These are phyloP conservation scores for Astrocystis sublimbata DNA, from an alignment of 495 filamentous ascomycete species.

Conservation along the genomic window DNA sequence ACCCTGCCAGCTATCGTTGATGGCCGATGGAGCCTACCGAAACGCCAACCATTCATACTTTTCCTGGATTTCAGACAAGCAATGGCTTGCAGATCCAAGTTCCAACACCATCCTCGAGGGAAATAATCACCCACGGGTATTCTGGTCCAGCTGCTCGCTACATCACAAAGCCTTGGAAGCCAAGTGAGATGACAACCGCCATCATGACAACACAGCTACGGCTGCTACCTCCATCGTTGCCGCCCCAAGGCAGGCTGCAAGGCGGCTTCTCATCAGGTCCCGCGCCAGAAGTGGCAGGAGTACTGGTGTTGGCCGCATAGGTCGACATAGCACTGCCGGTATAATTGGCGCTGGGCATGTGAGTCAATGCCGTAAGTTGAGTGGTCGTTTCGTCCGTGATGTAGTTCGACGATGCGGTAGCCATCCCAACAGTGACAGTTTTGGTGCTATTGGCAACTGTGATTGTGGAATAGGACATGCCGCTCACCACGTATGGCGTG, in stretches of 20 bases:
- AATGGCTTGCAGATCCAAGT: background rate
- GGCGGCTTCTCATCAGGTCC: background rate
- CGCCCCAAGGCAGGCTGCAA: constrained; percentile 1
- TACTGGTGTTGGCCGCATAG: constrained; percentile 3
- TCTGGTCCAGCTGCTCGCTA: background rate
- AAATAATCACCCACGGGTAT: too few species aligned
- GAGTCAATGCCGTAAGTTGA: constrained; percentile 6
- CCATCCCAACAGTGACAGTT: background rate
- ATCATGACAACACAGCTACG: constrained; percentile 20
- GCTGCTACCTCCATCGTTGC: constrained; percentile 3
- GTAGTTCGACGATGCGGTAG: background rate
- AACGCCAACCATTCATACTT: background rate
- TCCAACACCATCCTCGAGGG: too few species aligned
- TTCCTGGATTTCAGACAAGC: background rate
- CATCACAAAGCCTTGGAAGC: constrained; percentile 1
- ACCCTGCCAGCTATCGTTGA: background rate
- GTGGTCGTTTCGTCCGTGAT: constrained; percentile 1
- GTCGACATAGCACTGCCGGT: constrained; percentile 8
- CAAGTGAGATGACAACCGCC: constrained; percentile 5
- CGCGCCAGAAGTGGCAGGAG: background rate
- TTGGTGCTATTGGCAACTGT: constrained; percentile 10
- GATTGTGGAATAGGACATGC: background rate
- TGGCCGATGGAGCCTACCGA: background rate
- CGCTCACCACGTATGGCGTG: constrained; percentile 5
- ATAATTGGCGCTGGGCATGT: background rate